Base-by-base conservation (phyloP, 2,329 filamentous ascomycete genomes). In the Ceratocystis cacaofunesta region DNA sequence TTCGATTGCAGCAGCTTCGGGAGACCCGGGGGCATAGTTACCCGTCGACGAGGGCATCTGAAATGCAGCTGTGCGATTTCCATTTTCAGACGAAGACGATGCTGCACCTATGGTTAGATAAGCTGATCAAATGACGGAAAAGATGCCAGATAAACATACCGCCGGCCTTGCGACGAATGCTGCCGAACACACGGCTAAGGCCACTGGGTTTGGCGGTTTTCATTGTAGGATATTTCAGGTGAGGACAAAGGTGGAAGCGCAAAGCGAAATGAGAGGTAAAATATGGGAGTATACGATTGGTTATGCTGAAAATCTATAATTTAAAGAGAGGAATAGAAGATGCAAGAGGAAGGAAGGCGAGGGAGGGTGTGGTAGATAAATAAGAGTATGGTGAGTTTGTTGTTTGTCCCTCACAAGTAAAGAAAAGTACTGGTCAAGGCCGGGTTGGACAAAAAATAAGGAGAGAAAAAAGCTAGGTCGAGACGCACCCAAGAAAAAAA, bases 151-250 rank as follows among this genome's bases (percentile, higher is more conserved):
- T 65, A 5, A 19, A 19, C 55, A 30, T 43, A 61, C 50, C 44
- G 61, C 65, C 52, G n/a, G 36, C 32, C 32, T 66, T 66, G 65
- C 65, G 65, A 25, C 61, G 61, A 19, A 66, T 46, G 32, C 50
- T 57, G 28, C 57, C 62, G 41, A 66, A 61, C 25, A 66, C 65
- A 50, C 65, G 65, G 30, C 65, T 63, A 12, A 66, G 57, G 50
- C 65, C 61, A 36, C 50, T 61, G 25, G 65, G 36, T 28, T 66
- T 66, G 30, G 60, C 62, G n/a, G 65, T 62, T 52, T 66, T 66
- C 65, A 66, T 66, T 17, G 10, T 43, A 22, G 32, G 12, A 46
- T 19, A 15, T 46, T 15, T 15, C 8, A 2, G 41, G 8, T 5
- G 41, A 61, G n/a, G 36, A 61, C 58, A 46, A 30, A 25, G 5